These are phyloP conservation scores for Trichoderma guizhouense DNA, from an alignment of 2,329 filamentous ascomycete genomes.

Conservation along the genomic window DNA sequence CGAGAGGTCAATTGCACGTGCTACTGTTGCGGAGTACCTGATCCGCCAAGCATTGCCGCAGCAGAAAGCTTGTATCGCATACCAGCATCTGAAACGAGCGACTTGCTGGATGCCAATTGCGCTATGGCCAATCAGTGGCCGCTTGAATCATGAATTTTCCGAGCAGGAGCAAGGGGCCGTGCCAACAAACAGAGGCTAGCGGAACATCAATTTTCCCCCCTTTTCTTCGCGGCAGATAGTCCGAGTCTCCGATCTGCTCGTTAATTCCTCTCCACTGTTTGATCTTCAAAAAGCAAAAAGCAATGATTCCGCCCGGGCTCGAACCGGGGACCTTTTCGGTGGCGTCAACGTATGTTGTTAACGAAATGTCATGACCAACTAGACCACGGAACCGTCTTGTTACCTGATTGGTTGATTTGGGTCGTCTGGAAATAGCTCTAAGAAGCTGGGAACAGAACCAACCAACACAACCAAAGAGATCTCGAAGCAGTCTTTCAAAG, in stretches of 20 bases:
- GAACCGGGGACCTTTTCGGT: conserved; percentile 21
- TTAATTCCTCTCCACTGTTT: neutral
- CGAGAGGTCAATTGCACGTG: neutral
- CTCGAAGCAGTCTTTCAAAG: neutral
- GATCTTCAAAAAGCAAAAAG: conserved; percentile 1
- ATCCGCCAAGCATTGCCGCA: neutral
- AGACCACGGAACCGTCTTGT: conserved; percentile 19
- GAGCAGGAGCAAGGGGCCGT: conserved; percentile 1
- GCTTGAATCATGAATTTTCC: conserved; percentile 6
- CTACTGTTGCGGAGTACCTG: neutral
- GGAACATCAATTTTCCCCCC: conserved; percentile 6
- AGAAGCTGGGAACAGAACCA: neutral
- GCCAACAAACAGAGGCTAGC: neutral
- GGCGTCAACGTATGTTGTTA: conserved; percentile 19
- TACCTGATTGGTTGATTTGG: conserved; percentile 6
- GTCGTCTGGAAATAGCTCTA: neutral
- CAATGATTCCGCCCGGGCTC: conserved; percentile 19
- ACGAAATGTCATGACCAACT: conserved; percentile 21
- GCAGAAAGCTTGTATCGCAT: neutral
- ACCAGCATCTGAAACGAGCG: neutral
- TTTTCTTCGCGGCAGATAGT: neutral
- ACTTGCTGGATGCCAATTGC: neutral
- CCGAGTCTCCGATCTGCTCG: neutral
- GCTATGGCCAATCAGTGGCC: neutral
- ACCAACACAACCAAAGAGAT: neutral